Evolutionary conservation across 2,329 filamentous ascomycete species (phyloP).

Genomic region (Atkinsonella hypoxylon): DNA sequence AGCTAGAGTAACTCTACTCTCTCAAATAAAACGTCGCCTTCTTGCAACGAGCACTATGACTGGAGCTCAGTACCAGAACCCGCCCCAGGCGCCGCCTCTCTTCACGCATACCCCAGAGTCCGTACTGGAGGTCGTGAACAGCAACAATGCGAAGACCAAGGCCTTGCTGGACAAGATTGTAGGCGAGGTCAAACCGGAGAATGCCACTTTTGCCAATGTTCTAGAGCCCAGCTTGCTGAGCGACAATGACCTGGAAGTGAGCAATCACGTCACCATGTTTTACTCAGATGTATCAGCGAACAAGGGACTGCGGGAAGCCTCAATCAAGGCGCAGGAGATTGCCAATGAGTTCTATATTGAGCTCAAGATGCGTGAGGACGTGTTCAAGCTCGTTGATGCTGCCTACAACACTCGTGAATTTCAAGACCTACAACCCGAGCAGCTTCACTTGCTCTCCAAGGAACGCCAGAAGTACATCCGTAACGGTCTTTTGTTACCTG

Average conservation of each 20-base stretch:
- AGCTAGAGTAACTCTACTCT: not conserved
- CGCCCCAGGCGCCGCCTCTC: constrained; percentile 65
- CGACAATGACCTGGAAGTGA: constrained; percentile 52
- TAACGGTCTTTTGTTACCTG: constrained; percentile 62
- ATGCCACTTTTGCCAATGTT: constrained; percentile 42
- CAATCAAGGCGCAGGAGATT: constrained; percentile 62
- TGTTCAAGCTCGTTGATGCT: constrained; percentile 55
- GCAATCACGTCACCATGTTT: constrained; percentile 59
- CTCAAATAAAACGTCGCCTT: constrained; percentile 17
- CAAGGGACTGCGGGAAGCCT: constrained; percentile 58
- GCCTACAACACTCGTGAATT: constrained; percentile 41
- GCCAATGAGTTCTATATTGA: constrained; percentile 71
- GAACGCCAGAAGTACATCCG: constrained; percentile 66
- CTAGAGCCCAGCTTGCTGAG: constrained; percentile 58
- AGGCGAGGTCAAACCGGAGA: constrained; percentile 40
- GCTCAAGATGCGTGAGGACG: constrained; percentile 68
- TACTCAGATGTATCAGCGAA: constrained; percentile 69
- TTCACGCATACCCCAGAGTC: constrained; percentile 64
- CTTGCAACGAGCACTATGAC: constrained; percentile 49
- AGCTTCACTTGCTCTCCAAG: constrained; percentile 61
- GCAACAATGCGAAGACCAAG: constrained; percentile 51
- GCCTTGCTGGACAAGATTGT: constrained; percentile 55
- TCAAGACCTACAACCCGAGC: constrained; percentile 52
- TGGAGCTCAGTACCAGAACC: constrained; percentile 54
- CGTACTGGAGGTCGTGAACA: constrained; percentile 55